These are phyloP conservation scores for Diaporthe vaccinii DNA, from an alignment of 2,329 filamentous ascomycete species.

Conservation along the genomic window DNA sequence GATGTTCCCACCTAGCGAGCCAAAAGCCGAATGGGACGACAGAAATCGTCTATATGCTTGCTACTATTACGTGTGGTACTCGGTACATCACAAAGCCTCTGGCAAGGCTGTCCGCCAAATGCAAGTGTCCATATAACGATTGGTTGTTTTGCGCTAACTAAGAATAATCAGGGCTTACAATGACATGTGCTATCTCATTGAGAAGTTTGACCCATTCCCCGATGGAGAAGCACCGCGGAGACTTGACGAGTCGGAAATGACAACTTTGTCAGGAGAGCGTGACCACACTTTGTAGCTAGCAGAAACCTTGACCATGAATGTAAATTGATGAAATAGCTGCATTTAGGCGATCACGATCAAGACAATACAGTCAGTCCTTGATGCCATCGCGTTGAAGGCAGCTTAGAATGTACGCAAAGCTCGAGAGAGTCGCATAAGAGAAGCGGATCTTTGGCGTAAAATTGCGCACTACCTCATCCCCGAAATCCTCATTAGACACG, in stretches of 20 bases:
- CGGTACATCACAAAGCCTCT: constrained; percentile 2
- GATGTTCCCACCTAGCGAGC: neutral
- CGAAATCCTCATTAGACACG: too few relatives aligned
- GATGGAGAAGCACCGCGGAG: neutral
- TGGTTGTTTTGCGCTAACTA: neutral
- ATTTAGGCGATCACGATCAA: neutral
- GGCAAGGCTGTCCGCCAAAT: constrained; percentile 18
- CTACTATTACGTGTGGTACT: constrained; percentile 6
- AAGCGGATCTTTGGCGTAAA: neutral
- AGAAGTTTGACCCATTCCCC: neutral
- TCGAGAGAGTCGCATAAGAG: neutral
- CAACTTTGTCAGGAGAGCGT: neutral
- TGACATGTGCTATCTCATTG: constrained; percentile 1
- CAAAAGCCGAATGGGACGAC: constrained; percentile 11
- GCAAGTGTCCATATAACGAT: neutral
- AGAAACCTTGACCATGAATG: neutral
- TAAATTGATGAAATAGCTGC: neutral
- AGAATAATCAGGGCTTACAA: neutral
- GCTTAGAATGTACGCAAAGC: neutral
- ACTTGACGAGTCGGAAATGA: neutral
- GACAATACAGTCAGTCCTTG: neutral
- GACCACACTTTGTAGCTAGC: neutral
- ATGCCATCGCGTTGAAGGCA: neutral
- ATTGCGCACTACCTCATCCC: too few relatives aligned
- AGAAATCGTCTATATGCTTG: constrained; percentile 5